Conservation (phyloP, 139 green algal genomes). For the Chlorella sorokiniana region DNA sequence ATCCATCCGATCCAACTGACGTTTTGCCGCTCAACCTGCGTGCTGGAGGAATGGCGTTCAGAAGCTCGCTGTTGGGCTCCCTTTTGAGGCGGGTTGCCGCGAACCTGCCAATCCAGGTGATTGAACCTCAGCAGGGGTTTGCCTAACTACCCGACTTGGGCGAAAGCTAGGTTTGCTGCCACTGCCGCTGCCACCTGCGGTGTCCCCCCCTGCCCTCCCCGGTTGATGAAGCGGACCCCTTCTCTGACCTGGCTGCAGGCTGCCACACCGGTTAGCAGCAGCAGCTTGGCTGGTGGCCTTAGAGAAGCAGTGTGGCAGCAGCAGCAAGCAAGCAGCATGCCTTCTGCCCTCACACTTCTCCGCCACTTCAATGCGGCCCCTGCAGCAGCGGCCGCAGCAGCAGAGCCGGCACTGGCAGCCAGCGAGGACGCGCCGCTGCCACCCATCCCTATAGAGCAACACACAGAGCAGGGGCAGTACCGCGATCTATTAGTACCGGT, state of each 20-base stretch:
- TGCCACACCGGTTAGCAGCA: not conserved
- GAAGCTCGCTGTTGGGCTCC: not conserved
- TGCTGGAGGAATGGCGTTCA: conserved; percentile 4
- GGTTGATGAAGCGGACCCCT: too few relatives aligned
- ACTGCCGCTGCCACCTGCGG: not conserved
- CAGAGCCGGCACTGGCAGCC: not conserved
- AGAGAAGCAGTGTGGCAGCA: not conserved
- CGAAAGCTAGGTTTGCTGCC: not conserved
- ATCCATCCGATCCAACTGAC: too few relatives aligned
- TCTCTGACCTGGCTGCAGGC: not conserved
- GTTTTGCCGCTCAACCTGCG: not conserved
- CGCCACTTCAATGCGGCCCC: not conserved
- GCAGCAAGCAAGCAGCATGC: conserved; percentile 3
- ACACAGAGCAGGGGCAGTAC: conserved; percentile 21
- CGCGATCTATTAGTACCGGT: conserved; percentile 34
- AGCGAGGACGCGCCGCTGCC: conserved; percentile 1
- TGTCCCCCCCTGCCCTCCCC: not conserved
- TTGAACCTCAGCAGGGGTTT: too few relatives aligned
- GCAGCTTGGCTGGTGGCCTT: conserved; percentile 4
- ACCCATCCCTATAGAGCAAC: conserved; percentile 19
- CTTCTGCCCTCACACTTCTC: not conserved
- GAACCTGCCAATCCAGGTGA: not conserved
- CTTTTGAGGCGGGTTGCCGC: conserved; percentile 6
- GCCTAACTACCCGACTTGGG: too few relatives aligned
- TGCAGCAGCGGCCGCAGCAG: conserved; percentile 5